A percentile compares a stretch with the other conserved stretches of the same genome.
Conservation (phyloP, 2,329 filamentous ascomycete genomes). For the Nothophaeocryptopus gaeumannii region DNA sequence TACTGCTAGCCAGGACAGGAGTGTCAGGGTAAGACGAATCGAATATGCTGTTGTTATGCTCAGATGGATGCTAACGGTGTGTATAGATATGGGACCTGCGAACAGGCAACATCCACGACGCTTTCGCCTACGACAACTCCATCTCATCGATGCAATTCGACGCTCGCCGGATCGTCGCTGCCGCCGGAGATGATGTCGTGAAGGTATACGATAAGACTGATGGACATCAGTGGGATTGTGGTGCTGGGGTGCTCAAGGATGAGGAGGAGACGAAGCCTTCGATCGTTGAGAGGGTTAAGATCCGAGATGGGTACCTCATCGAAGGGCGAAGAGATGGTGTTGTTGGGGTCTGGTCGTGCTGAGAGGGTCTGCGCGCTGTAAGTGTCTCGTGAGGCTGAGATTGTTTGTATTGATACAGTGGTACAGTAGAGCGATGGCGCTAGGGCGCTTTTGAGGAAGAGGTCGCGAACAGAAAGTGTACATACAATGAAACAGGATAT, state of each 20-base stretch:
- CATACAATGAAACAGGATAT: too few species aligned
- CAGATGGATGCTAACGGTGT: conserved; percentile 27
- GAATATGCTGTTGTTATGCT: too few species aligned
- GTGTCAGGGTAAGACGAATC: conserved; percentile 74
- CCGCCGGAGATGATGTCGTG: conserved; percentile 86
- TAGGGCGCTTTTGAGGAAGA: too few species aligned
- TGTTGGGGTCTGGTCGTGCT: conserved; percentile 87
- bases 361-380: background rate
- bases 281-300: conserved; percentile 75
- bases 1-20: conserved; percentile 87
- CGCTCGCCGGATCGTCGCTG: conserved; percentile 78
- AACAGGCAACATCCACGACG: conserved; percentile 91
- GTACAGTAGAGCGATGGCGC: too few species aligned
- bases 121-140: conserved; percentile 89
- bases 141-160: conserved; percentile 99
- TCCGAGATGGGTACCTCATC: conserved; percentile 90
- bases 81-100: conserved; percentile 94
- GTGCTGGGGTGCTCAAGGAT: conserved; percentile 71
- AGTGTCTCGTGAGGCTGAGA: conserved; percentile 1
- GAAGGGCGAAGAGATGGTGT: conserved; percentile 85
- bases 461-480: too few species aligned
- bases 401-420: conserved; percentile 12
- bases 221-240: conserved; percentile 93
- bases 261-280: conserved; percentile 49
- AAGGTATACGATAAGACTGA: conserved; percentile 99